These are phyloP conservation scores for Haematococcus lacustris DNA, from an alignment of 139 green algal species.

Conservation along the genomic window DNA sequence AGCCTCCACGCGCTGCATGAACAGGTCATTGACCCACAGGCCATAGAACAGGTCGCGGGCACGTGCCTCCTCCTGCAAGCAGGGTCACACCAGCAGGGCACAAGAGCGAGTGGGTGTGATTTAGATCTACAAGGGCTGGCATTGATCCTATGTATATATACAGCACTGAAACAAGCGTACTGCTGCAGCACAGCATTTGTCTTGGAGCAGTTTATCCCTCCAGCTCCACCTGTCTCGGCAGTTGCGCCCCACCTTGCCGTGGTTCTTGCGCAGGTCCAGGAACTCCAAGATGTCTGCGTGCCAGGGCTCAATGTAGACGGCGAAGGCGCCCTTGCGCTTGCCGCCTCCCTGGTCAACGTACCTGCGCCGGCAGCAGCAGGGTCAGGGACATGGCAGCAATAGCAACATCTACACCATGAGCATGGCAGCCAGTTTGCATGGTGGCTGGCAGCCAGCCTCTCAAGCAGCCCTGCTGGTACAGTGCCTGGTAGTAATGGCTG, in stretches of 20 bases:
- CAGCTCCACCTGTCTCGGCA: neutral
- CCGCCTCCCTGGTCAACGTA: conserved; percentile 92
- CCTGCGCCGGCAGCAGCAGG: neutral
- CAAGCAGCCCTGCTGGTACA: too few relatives aligned
- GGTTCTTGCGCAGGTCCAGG: conserved; percentile 97
- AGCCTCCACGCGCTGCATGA: conserved; percentile 84
- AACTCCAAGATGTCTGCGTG: conserved; percentile 92
- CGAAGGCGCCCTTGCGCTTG: conserved; percentile 96
- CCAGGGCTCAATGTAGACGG: conserved; percentile 98
- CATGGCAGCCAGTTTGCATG: too few relatives aligned
- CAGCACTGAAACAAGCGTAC: too few relatives aligned
- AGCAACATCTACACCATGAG: neutral
- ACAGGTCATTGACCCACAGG: conserved; percentile 95
- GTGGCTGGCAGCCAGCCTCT: too few relatives aligned
- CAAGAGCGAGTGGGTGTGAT: too few relatives aligned
- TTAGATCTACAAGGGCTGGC: too few relatives aligned
- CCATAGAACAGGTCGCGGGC: conserved; percentile 98
- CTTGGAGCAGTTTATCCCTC: too few relatives aligned
- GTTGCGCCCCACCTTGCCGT: conserved; percentile 69
- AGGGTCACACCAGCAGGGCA: too few relatives aligned
- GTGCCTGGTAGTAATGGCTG: too few relatives aligned
- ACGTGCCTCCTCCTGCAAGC: conserved; percentile 66
- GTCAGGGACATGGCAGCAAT: neutral
- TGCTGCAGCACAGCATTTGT: too few relatives aligned
- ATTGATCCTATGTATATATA: too few relatives aligned